These are phyloP conservation scores for Clavaria fumosa DNA, from an alignment of 768 basidiomycete species.

Conservation along the genomic window DNA sequence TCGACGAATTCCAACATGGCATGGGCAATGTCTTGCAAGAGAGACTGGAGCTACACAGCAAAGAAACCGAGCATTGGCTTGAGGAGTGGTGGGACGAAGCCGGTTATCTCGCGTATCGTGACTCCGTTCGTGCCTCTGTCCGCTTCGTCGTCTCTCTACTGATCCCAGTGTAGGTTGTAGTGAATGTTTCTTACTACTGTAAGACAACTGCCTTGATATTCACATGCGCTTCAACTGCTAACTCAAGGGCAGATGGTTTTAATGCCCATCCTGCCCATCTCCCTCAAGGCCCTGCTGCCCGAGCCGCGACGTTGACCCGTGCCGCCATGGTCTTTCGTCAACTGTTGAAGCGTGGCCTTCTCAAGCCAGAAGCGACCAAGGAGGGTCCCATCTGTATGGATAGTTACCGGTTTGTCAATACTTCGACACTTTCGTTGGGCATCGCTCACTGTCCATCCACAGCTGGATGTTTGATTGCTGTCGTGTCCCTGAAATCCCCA, in stretches of 20 bases:
- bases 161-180: conserved; percentile 29
- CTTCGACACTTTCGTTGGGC: not conserved
- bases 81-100: conserved; percentile 91
- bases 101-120: conserved; percentile 73
- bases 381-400: conserved; percentile 76
- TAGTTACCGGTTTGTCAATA: conserved; percentile 47
- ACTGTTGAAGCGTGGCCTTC: conserved; percentile 45
- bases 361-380: conserved; percentile 49
- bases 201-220: conserved; percentile 11
- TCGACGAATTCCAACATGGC: conserved; percentile 40
- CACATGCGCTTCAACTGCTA: not conserved
- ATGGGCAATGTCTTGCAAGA: conserved; percentile 44
- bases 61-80: conserved; percentile 61
- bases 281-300: conserved; percentile 37
- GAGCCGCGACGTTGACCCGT: conserved; percentile 60
- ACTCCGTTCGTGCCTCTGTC: conserved; percentile 38
- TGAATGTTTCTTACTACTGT: conserved; percentile 96
- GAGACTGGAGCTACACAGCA: conserved; percentile 39
- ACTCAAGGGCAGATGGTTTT: conserved; percentile 52
- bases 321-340: conserved; percentile 63
- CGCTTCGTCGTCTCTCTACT: not conserved
- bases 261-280: conserved; percentile 47
- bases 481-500: conserved; percentile 55
- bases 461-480: conserved; percentile 93
- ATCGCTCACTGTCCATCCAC: not conserved